phyloP scores from a whole-genome alignment of 2,329 filamentous ascomycete genomes.

The Raffaelea ambrosiae region DNA sequence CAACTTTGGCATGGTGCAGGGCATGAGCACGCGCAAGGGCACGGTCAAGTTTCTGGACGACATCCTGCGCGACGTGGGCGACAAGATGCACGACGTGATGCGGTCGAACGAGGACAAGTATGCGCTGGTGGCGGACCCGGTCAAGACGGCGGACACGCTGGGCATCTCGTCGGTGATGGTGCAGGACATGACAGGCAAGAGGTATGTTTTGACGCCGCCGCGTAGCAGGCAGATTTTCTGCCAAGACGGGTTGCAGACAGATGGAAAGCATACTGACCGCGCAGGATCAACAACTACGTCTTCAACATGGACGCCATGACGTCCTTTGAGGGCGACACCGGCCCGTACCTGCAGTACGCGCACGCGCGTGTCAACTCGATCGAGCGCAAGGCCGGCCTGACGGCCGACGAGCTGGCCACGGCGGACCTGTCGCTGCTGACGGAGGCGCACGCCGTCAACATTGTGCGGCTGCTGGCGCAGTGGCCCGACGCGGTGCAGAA shows the following conservation, averaged over 20 bases:
- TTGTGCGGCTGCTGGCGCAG: slow-evolving; percentile 68
- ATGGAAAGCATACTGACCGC: too few species aligned
- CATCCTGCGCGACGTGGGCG: slow-evolving; percentile 70
- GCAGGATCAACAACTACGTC: slow-evolving; percentile 53
- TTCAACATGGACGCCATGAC: slow-evolving; percentile 80
- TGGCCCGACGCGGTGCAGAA: slow-evolving; percentile 82
- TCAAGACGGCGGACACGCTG: slow-evolving; percentile 72
- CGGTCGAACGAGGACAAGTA: slow-evolving; percentile 85
- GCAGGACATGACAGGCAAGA: slow-evolving; percentile 94
- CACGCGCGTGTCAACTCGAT: slow-evolving; percentile 65
- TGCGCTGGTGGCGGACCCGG: slow-evolving; percentile 75
- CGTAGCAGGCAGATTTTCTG: too few species aligned
- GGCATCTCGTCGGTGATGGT: slow-evolving; percentile 97
- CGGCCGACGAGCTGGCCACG: slow-evolving; percentile 46
- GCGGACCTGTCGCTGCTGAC: slow-evolving; percentile 61
- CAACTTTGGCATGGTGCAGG: slow-evolving; percentile 66
- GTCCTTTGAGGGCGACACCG: slow-evolving; percentile 77
- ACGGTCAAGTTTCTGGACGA: slow-evolving; percentile 69
- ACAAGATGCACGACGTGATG: slow-evolving; percentile 99
- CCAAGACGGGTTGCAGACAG: not conserved
- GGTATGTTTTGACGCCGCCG: slow-evolving; percentile 40
- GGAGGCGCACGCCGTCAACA: slow-evolving; percentile 63
- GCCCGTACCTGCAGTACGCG: slow-evolving; percentile 77
- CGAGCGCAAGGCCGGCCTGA: slow-evolving; percentile 45
- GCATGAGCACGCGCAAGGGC: slow-evolving; percentile 62